Conservation (phyloP, 1,284 basidiomycete species). For the Boletus smithii region DNA sequence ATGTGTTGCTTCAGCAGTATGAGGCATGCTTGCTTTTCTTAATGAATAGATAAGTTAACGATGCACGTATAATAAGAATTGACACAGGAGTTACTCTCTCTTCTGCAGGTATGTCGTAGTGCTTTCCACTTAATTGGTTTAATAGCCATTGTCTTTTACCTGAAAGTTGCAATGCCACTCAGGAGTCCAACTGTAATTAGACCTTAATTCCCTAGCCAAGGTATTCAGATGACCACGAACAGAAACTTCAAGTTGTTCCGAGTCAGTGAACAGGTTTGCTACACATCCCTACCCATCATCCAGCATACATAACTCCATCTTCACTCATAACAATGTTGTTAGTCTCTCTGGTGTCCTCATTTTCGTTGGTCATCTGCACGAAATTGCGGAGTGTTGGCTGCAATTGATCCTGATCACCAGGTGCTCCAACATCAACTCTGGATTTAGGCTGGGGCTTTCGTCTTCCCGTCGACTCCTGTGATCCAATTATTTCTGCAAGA, state of each 20-base stretch:
- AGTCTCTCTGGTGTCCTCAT: constrained; percentile 21
- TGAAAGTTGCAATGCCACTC: not conserved
- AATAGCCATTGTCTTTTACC: too few species aligned
- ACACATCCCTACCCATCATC: constrained; percentile 9
- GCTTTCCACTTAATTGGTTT: too few species aligned
- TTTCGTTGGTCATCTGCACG: constrained; percentile 26
- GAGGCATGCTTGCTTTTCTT: not conserved
- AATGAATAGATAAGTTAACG: constrained; percentile 13
- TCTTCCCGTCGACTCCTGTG: constrained; percentile 42
- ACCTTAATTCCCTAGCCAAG: not conserved
- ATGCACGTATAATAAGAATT: not conserved
- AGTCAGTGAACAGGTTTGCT: not conserved
- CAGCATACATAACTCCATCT: constrained; percentile 34
- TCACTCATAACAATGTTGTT: constrained; percentile 30
- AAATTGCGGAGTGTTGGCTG: constrained; percentile 48
- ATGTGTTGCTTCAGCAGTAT: not conserved
- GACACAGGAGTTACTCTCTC: too few species aligned
- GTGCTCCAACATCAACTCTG: constrained; percentile 12
- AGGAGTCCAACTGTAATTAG: too few species aligned
- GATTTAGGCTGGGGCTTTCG: constrained; percentile 39
- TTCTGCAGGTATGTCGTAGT: too few species aligned
- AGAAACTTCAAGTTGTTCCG: too few species aligned
- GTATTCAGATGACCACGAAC: too few species aligned
- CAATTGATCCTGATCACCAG: constrained; percentile 18
- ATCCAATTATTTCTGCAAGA: constrained; percentile 52